Conservation (phyloP, 352 stramenopile species). For the Pythium rhizo-oryzae region DNA sequence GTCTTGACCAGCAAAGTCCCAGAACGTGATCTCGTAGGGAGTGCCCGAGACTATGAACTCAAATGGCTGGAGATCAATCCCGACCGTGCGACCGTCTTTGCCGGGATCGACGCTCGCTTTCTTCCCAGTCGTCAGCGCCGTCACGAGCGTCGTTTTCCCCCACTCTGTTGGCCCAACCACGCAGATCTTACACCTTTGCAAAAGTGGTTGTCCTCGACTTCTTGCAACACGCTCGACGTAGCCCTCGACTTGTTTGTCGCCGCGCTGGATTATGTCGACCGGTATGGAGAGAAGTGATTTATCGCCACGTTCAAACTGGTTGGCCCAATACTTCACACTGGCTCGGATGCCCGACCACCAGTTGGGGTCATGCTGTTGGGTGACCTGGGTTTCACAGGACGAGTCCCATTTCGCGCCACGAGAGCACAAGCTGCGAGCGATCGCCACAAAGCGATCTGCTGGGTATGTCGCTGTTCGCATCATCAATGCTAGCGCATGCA, state of each 20-base stretch:
- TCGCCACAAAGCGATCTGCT: slow-evolving; percentile 12
- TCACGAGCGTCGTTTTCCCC: slow-evolving; percentile 19
- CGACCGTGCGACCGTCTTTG: slow-evolving; percentile 14
- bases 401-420: slow-evolving; percentile 12
- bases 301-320: slow-evolving; percentile 10
- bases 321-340: slow-evolving; percentile 20
- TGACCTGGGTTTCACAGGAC: slow-evolving; percentile 4
- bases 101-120: slow-evolving; percentile 10
- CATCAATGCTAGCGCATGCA: not conserved
- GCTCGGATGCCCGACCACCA: slow-evolving; percentile 15
- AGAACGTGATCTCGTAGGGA: slow-evolving; percentile 12
- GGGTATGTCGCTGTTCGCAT: not conserved
- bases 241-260: slow-evolving; percentile 9
- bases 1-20: slow-evolving; percentile 23
- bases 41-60: not conserved
- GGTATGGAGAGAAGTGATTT: slow-evolving; percentile 13
- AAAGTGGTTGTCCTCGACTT: slow-evolving; percentile 2
- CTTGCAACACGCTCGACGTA: slow-evolving; percentile 12
- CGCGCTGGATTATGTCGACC: slow-evolving; percentile 2
- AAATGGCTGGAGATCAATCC: slow-evolving; percentile 9
- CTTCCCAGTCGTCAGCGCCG: slow-evolving; percentile 14
- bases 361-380: not conserved
- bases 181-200: slow-evolving; percentile 20
- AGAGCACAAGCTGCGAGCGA: slow-evolving; percentile 18
- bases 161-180: slow-evolving; percentile 19